Conservation (phyloP, 805 yeast species). For the Metschnikowia reukaufii region DNA sequence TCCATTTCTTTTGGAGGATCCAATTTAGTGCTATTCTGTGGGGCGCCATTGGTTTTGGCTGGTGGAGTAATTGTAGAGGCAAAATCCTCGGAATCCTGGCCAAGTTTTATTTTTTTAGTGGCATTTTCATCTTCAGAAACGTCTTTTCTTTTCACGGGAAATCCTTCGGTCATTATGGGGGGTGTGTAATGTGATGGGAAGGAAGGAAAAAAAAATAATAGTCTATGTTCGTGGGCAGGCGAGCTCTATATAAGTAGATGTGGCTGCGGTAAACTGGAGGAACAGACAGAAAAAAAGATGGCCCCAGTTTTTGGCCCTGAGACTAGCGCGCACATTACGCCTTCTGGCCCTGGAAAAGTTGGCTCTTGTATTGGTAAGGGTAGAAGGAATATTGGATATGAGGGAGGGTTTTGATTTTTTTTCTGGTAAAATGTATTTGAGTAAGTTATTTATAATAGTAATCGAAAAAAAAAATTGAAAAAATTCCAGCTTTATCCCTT, state of each 20-base stretch:
- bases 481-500: no score
- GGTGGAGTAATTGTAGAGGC: background rate
- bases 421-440: no score
- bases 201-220: background rate
- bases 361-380: background rate
- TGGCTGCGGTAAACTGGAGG: background rate
- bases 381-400: background rate
- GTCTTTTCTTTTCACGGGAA: constrained; percentile 1
- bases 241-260: background rate
- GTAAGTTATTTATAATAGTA: no score
- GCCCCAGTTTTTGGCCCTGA: background rate
- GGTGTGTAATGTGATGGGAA: background rate
- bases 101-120: constrained; percentile 1
- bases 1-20: background rate
- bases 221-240: background rate
- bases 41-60: background rate
- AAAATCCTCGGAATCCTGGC: background rate
- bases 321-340: background rate
- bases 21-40: background rate
- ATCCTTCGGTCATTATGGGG: constrained; percentile 6
- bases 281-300: background rate
- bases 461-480: no score
- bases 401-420: no score
- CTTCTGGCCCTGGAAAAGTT: background rate
- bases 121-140: background rate